Evolutionary conservation across 352 stramenopile genomes (phyloP).

Genomic region (Globisporangium apiculatum): DNA sequence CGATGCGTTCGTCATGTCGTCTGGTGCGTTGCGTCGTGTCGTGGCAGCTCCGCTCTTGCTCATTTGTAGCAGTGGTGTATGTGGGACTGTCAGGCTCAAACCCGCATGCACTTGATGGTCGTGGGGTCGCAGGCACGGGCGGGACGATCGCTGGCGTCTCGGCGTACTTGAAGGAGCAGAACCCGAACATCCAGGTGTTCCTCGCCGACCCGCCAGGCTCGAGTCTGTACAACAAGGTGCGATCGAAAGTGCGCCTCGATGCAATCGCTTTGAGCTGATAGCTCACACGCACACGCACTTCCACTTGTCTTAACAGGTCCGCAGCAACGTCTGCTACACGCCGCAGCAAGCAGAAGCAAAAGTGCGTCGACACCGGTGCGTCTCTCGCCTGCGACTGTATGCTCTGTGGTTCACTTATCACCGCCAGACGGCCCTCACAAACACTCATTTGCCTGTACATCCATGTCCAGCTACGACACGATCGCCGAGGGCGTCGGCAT

Average conservation of each 20-base stretch:
- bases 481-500: conserved; percentile 97
- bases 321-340: conserved; percentile 94
- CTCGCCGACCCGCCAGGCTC: conserved; percentile 96
- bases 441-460: neutral
- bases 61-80: neutral
- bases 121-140: conserved; percentile 82
- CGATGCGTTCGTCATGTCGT: conserved; percentile 97
- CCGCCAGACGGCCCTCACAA: neutral
- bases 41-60: neutral
- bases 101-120: neutral
- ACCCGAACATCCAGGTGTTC: conserved; percentile 84
- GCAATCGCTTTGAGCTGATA: neutral
- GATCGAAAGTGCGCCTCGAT: neutral
- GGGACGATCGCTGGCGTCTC: conserved; percentile 96
- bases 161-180: conserved; percentile 89
- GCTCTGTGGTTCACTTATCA: neutral
- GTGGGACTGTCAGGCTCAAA: neutral
- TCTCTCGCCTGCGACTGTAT: neutral
- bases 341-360: conserved; percentile 90
- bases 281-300: neutral
- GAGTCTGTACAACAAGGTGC: conserved; percentile 93
- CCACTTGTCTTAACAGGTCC: conserved; percentile 28
- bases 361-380: conserved; percentile 85
- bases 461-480: conserved; percentile 91
- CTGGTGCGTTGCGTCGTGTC: conserved; percentile 41